These are phyloP conservation scores for Trametes elegans DNA, from an alignment of 768 basidiomycete genomes.

Conservation along the genomic window DNA sequence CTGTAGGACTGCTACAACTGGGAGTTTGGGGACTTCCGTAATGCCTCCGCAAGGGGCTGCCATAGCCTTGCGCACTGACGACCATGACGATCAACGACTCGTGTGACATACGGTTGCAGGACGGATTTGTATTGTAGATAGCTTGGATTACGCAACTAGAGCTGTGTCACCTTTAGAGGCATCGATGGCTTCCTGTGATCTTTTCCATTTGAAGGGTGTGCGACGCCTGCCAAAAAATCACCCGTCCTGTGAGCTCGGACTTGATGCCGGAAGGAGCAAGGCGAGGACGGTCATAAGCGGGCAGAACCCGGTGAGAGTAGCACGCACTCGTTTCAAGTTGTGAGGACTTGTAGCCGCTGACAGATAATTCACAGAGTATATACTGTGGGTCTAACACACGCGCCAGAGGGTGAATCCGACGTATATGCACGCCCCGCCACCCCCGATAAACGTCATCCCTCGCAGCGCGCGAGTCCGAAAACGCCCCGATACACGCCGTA, in stretches of 20 bases:
- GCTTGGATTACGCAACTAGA: too few species aligned
- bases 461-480: neutral
- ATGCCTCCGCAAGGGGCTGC: conserved; percentile 9
- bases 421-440: neutral
- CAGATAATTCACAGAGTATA: neutral
- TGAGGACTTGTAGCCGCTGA: neutral
- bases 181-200: neutral
- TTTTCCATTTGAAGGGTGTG: neutral
- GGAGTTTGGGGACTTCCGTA: conserved; percentile 54
- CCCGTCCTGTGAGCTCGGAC: neutral
- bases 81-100: neutral
- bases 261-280: neutral
- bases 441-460: neutral
- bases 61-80: too few species aligned
- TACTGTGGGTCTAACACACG: too few species aligned
- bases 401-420: neutral
- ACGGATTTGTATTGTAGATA: neutral
- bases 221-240: neutral
- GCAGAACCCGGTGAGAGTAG: neutral
- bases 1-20: conserved; percentile 70
- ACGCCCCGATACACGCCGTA: neutral
- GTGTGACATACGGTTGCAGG: neutral
- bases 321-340: neutral
- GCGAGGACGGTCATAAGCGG: neutral
- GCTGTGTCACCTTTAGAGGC: neutral